Evolutionary conservation across 805 yeast species (phyloP), one percentile per base, ranked within the genome.

Genomic region (Tetrapisispora arboricola): DNA sequence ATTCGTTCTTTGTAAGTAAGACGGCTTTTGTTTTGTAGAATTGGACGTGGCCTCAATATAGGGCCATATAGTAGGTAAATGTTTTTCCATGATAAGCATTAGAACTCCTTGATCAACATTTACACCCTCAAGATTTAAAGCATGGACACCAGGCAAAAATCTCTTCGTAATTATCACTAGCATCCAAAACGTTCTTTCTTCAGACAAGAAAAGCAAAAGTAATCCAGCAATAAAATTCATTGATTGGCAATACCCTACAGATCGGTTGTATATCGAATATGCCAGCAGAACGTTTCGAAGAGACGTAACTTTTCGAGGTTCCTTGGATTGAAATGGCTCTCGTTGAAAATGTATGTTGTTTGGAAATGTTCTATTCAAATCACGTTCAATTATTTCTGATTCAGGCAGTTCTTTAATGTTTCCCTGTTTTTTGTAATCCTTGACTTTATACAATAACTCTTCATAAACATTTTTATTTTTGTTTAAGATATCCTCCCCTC

Each of bases 111-210:
- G 98, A 57, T 88, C 95, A 12, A 92, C 73, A 56, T 84, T 88
- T 16, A 92, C 96, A 34, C 97, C 97, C 65, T 92, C 97, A 20
- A 90, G 64, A 53, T 80, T 80, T 17, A 84, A 72, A 43, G 86
- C 88, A 61, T 90, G 97, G 18, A 90, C 85, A 2, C 94, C 94
- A 0, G 96, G 95, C 16, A 90, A 68, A 46, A 80, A 84, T 39
- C 79, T 66, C 44, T 84, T 85, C 0, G 96, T 86, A 40, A 90
- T 76, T 22, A 88, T 84, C 3, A 85, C 95, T 51, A 90, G 69
- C 94, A 90, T 82, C 97, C 98, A 90, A 60, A 92, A 90, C 0
- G 95, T 77, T 45, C 72, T 73, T 54, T 90, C 97, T 58, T 90
- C 98, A 48, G 76, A 82, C 81, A 90, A 72, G 56, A 92, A 87